phyloP scores from a whole-genome alignment of 1,139 yeast genomes.

The Debaryomyces sp. region DNA sequence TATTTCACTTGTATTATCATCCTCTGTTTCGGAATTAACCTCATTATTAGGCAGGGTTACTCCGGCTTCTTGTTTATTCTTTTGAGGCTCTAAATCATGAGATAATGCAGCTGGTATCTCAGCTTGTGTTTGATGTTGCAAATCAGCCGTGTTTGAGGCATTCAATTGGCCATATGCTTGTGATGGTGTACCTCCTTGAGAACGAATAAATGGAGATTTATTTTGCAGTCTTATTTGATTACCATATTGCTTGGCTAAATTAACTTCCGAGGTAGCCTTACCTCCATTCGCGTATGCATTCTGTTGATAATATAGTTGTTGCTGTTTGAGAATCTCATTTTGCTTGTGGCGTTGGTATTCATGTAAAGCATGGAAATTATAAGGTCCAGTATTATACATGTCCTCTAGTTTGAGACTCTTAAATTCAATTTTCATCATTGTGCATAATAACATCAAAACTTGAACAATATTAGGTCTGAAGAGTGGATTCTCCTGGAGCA shows the following conservation, averaged over 20 bases:
- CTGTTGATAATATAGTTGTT: slow-evolving; percentile 38
- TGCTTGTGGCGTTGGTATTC: slow-evolving; percentile 48
- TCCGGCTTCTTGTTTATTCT: slow-evolving; percentile 2
- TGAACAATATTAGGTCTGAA: slow-evolving; percentile 89
- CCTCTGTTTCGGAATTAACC: neutral
- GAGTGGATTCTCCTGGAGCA: slow-evolving; percentile 78
- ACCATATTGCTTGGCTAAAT: slow-evolving; percentile 7
- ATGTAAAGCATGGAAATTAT: slow-evolving; percentile 49
- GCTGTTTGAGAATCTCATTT: slow-evolving; percentile 37
- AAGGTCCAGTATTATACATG: slow-evolving; percentile 41
- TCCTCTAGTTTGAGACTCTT: slow-evolving; percentile 34
- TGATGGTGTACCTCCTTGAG: neutral
- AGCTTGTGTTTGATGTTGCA: slow-evolving; percentile 8
- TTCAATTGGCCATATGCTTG: neutral
- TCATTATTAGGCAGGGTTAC: neutral
- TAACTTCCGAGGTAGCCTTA: slow-evolving; percentile 12
- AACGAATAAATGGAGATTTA: slow-evolving; percentile 1
- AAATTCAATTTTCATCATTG: slow-evolving; percentile 35
- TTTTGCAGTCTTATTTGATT: slow-evolving; percentile 6
- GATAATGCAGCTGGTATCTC: neutral
- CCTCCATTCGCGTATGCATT: slow-evolving; percentile 14
- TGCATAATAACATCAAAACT: slow-evolving; percentile 40
- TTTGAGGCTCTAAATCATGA: slow-evolving; percentile 2
- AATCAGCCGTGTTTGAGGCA: slow-evolving; percentile 7
- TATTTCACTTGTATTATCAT: slow-evolving; percentile 10